Conservation (phyloP, 1,139 yeast genomes). For the Pichia cactophila region DNA sequence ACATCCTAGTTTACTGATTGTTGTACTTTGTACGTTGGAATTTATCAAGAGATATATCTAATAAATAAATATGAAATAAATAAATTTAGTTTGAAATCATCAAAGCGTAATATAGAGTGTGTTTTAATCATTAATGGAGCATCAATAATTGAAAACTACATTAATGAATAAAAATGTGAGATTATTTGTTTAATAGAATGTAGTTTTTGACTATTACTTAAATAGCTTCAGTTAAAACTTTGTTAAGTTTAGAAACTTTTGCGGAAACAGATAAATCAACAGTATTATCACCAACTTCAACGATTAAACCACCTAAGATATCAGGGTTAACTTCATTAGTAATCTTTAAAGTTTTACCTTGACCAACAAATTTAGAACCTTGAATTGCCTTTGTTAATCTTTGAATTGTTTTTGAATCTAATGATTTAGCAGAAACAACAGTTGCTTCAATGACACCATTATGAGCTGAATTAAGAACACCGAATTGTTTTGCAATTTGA, state of each 20-base stretch:
- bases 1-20: too few relatives aligned
- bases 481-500: slow-evolving; percentile 63
- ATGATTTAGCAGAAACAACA: slow-evolving; percentile 80
- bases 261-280: slow-evolving; percentile 86
- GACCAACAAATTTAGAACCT: slow-evolving; percentile 74
- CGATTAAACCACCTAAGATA: slow-evolving; percentile 91
- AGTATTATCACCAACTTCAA: slow-evolving; percentile 94
- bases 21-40: background rate
- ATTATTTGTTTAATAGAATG: background rate
- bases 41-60: background rate
- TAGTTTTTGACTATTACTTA: slow-evolving; percentile 27
- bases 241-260: slow-evolving; percentile 84
- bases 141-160: too few relatives aligned
- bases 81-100: background rate
- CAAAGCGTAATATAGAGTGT: background rate
- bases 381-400: slow-evolving; percentile 76
- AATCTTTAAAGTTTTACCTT: slow-evolving; percentile 78
- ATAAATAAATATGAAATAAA: slow-evolving; percentile 4
- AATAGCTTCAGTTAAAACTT: slow-evolving; percentile 76
- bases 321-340: slow-evolving; percentile 81
- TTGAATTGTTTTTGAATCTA: slow-evolving; percentile 73
- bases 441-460: slow-evolving; percentile 90
- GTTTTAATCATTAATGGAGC: background rate
- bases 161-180: background rate
- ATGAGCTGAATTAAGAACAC: slow-evolving; percentile 77